Evolutionary conservation across 176 grass and related monocot species (phyloP), one percentile per base, ranked within the genome.

Genomic region (Dactylis glomerata): DNA sequence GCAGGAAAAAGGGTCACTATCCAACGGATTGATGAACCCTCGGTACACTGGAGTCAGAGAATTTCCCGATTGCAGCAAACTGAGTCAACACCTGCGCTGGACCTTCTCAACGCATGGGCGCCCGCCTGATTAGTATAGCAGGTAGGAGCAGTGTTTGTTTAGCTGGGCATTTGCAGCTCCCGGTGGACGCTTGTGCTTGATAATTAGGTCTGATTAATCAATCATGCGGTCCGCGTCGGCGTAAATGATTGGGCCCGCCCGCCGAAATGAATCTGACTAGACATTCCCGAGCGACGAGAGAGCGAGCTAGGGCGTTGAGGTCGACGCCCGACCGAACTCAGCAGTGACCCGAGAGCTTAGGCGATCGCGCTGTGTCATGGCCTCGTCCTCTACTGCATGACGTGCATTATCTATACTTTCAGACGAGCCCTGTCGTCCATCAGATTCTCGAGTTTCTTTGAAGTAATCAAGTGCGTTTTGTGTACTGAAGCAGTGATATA

Each of bases 201-300:
- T 86, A 90, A 86, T 86, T 90, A 83, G 65, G 88, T 83, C 22
- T 14, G n/a, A 33, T 7, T 78, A 78, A 79, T 74, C 44, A 83
- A 73, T 86, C 84, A 57, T 28, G 79, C 27, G 15, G 79, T 85
- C 84, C 34, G 31, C 74, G 74, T 90, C 84, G 44, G 44, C 26
- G 8, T 67, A 26, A 12, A 27, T 34, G 79, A 86, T 90, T 47
- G 73, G 52, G 17, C 49, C 71, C 54, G 22, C 28, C 28, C 42
- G 65, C 10, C 40, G 26, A 27, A 16, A 16, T 33, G 64, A 79
- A 82, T 72, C 45, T n/a, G 55, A 78, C 77, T 72, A 49, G 47
- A 81, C 79, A 67, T 67, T 47, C 54, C 52, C 36, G 73, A 82
- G 80, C 17, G 75, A 83, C 59, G 28, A 51, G 28, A 51, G 17